A percentile compares a stretch with the other conserved stretches of the same genome.
These are phyloP conservation scores for Pythium brachiatum DNA, from an alignment of 352 stramenopile species.

Conservation along the genomic window DNA sequence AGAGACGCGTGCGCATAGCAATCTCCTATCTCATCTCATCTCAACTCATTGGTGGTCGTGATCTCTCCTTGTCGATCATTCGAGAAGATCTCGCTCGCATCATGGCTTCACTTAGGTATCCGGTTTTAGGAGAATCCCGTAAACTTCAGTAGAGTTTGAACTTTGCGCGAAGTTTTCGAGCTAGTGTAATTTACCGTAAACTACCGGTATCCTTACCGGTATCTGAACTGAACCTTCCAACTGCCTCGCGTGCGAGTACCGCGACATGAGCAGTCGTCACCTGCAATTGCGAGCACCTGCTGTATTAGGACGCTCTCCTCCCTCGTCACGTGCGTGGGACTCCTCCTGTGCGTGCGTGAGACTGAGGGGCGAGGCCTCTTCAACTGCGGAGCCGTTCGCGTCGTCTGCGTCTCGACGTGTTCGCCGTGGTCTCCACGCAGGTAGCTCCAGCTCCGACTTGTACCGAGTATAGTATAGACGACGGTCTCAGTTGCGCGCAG, in stretches of 20 bases:
- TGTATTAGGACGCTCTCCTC: too few relatives aligned
- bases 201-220: constrained; percentile 1
- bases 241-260: background rate
- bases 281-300: background rate
- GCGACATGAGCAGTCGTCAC: constrained; percentile 6
- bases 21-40: too few relatives aligned
- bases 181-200: too few relatives aligned
- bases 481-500: too few relatives aligned
- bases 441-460: background rate
- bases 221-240: background rate
- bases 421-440: background rate
- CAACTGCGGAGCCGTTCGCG: background rate
- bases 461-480: too few relatives aligned
- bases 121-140: background rate
- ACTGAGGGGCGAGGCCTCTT: background rate
- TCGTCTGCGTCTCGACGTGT: background rate
- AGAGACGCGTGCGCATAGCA: background rate
- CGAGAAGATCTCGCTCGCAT: background rate
- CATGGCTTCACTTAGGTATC: constrained; percentile 4
- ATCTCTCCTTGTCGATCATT: background rate
- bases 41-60: too few relatives aligned
- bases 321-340: constrained; percentile 4
- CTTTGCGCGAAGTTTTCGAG: too few relatives aligned
- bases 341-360: too few relatives aligned
- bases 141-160: background rate